phyloP scores from a whole-genome alignment of 768 basidiomycete species.

The Tricholoma sp. region DNA sequence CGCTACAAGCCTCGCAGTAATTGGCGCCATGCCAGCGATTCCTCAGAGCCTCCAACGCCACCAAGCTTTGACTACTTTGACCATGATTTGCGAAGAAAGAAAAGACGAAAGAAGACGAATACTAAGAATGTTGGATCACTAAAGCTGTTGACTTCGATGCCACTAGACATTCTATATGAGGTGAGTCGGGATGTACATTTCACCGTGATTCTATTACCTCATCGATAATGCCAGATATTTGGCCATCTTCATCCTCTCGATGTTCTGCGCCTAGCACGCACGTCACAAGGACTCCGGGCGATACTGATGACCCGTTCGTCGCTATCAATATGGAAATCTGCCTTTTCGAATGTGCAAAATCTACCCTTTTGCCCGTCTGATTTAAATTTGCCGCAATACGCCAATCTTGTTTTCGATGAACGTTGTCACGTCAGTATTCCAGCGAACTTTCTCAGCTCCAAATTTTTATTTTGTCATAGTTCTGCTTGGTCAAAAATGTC shows the following conservation, averaged over 20 bases:
- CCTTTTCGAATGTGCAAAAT: conserved; percentile 19
- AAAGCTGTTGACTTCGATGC: conserved; percentile 4
- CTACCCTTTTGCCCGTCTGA: conserved; percentile 33
- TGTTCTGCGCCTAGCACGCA: conserved; percentile 33
- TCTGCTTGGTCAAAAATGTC: conserved; percentile 25
- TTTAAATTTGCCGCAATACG: conserved; percentile 31
- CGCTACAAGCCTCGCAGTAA: not conserved
- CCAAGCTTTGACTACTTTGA: conserved; percentile 4
- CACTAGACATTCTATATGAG: conserved; percentile 20
- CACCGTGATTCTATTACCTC: not conserved
- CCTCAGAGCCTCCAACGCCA: conserved; percentile 1
- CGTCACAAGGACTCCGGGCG: conserved; percentile 28
- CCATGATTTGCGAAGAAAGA: conserved; percentile 2
- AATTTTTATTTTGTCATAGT: conserved; percentile 15
- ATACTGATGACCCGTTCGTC: conserved; percentile 26
- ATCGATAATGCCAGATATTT: conserved; percentile 25
- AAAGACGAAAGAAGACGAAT: not conserved
- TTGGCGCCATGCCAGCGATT: conserved; percentile 2
- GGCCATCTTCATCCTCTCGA: conserved; percentile 30
- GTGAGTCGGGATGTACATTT: conserved; percentile 1
- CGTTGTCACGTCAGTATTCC: conserved; percentile 14
- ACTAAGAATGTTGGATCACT: not conserved
- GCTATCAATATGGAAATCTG: conserved; percentile 25
- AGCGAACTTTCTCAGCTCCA: not conserved
- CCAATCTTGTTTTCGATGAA: conserved; percentile 28